These are phyloP conservation scores for Phaeosphaeria sp. DNA, from an alignment of 2,329 filamentous ascomycete genomes.

Conservation along the genomic window DNA sequence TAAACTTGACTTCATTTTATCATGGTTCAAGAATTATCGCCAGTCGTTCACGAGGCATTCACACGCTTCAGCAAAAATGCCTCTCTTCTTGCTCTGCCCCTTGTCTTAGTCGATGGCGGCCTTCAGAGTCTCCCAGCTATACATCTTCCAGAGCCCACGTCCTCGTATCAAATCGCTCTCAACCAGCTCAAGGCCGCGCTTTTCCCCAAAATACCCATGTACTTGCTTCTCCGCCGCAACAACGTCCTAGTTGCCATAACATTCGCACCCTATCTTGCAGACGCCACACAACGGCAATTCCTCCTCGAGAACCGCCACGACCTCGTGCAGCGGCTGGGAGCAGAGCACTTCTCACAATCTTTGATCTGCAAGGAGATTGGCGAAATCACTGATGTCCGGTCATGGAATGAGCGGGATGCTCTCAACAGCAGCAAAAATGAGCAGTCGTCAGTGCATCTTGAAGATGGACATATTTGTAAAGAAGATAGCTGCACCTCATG, in stretches of 20 bases:
- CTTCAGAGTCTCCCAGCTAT: conserved; percentile 10
- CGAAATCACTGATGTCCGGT: conserved; percentile 32
- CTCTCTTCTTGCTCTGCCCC: conserved; percentile 1
- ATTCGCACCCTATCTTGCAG: conserved; percentile 30
- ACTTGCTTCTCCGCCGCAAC: conserved; percentile 26
- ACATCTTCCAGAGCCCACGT: background rate
- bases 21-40: background rate
- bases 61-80: background rate
- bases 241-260: conserved; percentile 25
- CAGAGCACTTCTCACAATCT: conserved; percentile 17
- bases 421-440: background rate
- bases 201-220: conserved; percentile 18
- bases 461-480: background rate
- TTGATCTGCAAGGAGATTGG: conserved; percentile 38
- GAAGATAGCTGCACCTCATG: background rate
- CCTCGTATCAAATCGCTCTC: conserved; percentile 19
- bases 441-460: background rate
- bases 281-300: conserved; percentile 4
- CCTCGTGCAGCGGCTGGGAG: conserved; percentile 20
- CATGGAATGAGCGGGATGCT: conserved; percentile 31
- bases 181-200: conserved; percentile 25
- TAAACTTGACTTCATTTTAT: too few species aligned
- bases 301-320: conserved; percentile 20
- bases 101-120: background rate
- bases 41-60: conserved; percentile 1